These are phyloP conservation scores for Dictyostelium purpureum DNA, from an alignment of 78 protist species.

Conservation along the genomic window DNA sequence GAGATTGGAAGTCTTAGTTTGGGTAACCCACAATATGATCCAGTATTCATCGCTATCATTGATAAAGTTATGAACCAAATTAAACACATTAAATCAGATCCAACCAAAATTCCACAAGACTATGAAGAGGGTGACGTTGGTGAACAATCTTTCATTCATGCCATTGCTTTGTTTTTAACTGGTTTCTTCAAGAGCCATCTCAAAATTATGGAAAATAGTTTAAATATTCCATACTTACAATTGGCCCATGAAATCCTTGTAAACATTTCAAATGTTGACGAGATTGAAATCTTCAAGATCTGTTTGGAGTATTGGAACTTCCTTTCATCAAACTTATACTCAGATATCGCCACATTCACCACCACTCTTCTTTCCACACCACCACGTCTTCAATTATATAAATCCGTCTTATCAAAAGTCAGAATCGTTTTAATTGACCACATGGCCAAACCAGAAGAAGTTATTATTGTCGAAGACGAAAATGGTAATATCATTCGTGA, in stretches of 20 bases:
- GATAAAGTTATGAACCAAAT: slow-evolving; percentile 59
- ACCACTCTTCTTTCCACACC: slow-evolving; percentile 11
- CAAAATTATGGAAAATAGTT: slow-evolving; percentile 78
- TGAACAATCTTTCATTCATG: slow-evolving; percentile 88
- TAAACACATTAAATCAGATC: slow-evolving; percentile 36
- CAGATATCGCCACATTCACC: slow-evolving; percentile 36
- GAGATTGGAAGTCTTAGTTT: slow-evolving; percentile 89
- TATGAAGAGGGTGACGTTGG: slow-evolving; percentile 49
- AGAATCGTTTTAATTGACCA: slow-evolving; percentile 91
- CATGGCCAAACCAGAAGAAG: slow-evolving; percentile 99
- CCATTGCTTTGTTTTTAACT: slow-evolving; percentile 88
- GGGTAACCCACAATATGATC: slow-evolving; percentile 21
- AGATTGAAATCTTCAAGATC: slow-evolving; percentile 95
- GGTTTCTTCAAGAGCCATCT: slow-evolving; percentile 88
- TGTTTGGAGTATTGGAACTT: slow-evolving; percentile 97
- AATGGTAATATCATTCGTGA: slow-evolving; percentile 97
- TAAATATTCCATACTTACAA: slow-evolving; percentile 37
- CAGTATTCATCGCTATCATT: slow-evolving; percentile 35
- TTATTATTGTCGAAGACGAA: slow-evolving; percentile 97
- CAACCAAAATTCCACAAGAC: slow-evolving; percentile 71
- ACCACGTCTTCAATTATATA: slow-evolving; percentile 82
- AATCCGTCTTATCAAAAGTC: slow-evolving; percentile 84
- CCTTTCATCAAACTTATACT: slow-evolving; percentile 62
- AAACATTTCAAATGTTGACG: slow-evolving; percentile 92
- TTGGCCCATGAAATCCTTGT: slow-evolving; percentile 82